These are phyloP conservation scores for Xylaria curta DNA, from an alignment of 495 filamentous ascomycete genomes.

Conservation along the genomic window DNA sequence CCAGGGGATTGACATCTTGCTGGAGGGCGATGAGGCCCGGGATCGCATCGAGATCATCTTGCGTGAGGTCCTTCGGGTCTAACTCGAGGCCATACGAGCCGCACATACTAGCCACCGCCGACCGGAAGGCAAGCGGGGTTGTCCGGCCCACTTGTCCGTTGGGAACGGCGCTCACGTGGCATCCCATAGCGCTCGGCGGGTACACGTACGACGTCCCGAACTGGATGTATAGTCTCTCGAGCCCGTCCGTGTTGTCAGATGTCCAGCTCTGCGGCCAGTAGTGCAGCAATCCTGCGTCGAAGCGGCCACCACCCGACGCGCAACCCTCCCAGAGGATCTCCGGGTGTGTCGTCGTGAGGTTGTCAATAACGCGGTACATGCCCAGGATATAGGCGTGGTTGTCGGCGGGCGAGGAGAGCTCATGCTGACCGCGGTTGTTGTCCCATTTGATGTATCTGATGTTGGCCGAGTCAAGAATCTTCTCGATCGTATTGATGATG, in stretches of 20 bases:
- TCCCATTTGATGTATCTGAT: conserved; percentile 66
- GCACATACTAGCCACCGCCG: conserved; percentile 64
- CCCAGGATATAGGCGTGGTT: conserved; percentile 62
- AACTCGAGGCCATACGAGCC: conserved; percentile 63
- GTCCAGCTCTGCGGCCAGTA: conserved; percentile 67
- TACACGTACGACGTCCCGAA: conserved; percentile 61
- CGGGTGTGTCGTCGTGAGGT: conserved; percentile 58
- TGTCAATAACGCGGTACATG: conserved; percentile 60
- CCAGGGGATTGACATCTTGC: conserved; percentile 58
- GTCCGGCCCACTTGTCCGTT: conserved; percentile 58
- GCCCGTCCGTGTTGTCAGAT: conserved; percentile 61
- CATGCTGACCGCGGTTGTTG: conserved; percentile 62
- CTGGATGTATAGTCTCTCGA: conserved; percentile 61
- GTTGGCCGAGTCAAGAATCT: conserved; percentile 53
- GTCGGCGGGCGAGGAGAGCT: conserved; percentile 54
- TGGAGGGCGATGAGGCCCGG: conserved; percentile 54
- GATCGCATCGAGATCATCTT: conserved; percentile 52
- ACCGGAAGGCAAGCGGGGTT: conserved; percentile 56
- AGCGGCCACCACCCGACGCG: conserved; percentile 61
- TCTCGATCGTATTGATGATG: conserved; percentile 56
- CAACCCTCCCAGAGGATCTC: conserved; percentile 65
- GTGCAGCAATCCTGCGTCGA: conserved; percentile 61
- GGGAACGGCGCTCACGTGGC: conserved; percentile 60
- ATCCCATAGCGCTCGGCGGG: conserved; percentile 62
- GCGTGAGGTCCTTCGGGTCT: conserved; percentile 50